Evolutionary conservation across 2,329 filamentous ascomycete species (phyloP).

Genomic region (Epichloe sibirici): DNA sequence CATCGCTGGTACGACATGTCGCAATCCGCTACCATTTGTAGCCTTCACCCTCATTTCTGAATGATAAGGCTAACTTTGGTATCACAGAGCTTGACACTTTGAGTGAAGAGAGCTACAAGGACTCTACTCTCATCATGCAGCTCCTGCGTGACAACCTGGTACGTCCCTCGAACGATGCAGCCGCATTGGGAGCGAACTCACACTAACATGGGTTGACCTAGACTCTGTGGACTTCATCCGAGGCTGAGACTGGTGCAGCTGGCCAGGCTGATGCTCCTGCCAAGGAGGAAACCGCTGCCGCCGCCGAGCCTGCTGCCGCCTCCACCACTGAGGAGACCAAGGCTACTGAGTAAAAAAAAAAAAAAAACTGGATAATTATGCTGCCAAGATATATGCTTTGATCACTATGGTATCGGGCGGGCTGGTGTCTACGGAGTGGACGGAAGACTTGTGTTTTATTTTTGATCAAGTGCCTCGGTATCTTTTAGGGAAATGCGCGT

Average conservation of each 20-base stretch:
- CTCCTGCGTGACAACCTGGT: slow-evolving; percentile 94
- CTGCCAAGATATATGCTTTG: slow-evolving; percentile 18
- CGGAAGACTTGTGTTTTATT: slow-evolving; percentile 47
- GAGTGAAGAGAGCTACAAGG: slow-evolving; percentile 98
- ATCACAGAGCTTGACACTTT: slow-evolving; percentile 82
- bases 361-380: slow-evolving; percentile 10
- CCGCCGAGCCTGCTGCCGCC: slow-evolving; percentile 45
- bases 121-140: slow-evolving; percentile 98
- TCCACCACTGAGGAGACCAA: slow-evolving; percentile 54
- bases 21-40: not conserved
- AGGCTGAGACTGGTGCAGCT: slow-evolving; percentile 64
- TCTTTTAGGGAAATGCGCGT: slow-evolving; percentile 34
- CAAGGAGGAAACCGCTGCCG: slow-evolving; percentile 36
- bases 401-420: slow-evolving; percentile 31
- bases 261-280: slow-evolving; percentile 35
- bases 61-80: not conserved
- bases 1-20: slow-evolving; percentile 53
- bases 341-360: slow-evolving; percentile 46
- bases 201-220: slow-evolving; percentile 23
- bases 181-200: not conserved
- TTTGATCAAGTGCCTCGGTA: slow-evolving; percentile 36
- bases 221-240: slow-evolving; percentile 99
- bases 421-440: slow-evolving; percentile 54
- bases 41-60: not conserved
- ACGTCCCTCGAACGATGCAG: slow-evolving; percentile 22